Evolutionary conservation across 148 eudicot genomes (phyloP).

Genomic region (Vaccinium darrowii): DNA sequence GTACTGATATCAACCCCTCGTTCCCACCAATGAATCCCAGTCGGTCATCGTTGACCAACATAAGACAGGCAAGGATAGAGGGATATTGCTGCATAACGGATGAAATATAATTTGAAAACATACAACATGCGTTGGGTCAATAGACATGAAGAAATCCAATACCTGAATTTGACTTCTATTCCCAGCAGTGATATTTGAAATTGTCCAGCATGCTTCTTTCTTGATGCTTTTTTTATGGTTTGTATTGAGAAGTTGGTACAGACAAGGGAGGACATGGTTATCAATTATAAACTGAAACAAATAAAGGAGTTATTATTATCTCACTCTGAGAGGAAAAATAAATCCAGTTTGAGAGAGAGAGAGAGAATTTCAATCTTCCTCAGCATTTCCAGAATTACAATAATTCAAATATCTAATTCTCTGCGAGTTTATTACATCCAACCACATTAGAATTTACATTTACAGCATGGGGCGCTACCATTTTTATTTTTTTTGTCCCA

Average conservation of each 20-base stretch:
- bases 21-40: background rate
- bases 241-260: conserved; percentile 57
- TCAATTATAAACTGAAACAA: conserved; percentile 65
- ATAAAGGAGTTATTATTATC: background rate
- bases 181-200: conserved; percentile 84
- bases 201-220: conserved; percentile 91
- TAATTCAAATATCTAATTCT: too few relatives aligned
- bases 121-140: background rate
- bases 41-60: conserved; percentile 6
- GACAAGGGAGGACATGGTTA: conserved; percentile 67
- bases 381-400: too few relatives aligned
- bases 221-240: conserved; percentile 73
- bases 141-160: conserved; percentile 1
- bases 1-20: background rate
- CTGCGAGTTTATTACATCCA: too few relatives aligned
- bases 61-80: background rate
- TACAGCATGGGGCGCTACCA: too few relatives aligned
- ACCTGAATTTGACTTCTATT: conserved; percentile 80
- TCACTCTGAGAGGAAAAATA: background rate
- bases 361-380: background rate
- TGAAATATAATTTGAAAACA: background rate
- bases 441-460: too few relatives aligned
- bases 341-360: background rate
- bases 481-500: too few relatives aligned
- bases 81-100: background rate